Percentiles rank a stretch among this genome's conserved stretches.
Conservation (phyloP, 352 stramenopile species). For the Pythium brachiatum region DNA sequence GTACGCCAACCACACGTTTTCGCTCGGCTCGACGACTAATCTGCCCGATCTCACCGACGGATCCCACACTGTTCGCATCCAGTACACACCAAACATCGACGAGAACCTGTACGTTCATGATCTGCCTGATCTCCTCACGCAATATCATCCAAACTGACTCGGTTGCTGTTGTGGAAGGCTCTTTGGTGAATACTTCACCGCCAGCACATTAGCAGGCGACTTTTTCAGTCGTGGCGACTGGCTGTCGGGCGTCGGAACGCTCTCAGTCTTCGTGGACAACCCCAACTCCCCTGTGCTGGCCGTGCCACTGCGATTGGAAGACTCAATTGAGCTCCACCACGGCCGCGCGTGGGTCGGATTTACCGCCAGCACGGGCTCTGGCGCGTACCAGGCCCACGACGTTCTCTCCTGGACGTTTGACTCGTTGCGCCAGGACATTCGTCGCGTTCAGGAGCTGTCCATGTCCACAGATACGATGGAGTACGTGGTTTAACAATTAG, state of each 20-base stretch:
- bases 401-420: constrained; percentile 83
- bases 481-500: too few relatives aligned
- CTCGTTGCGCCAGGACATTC: constrained; percentile 37
- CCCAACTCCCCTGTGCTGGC: constrained; percentile 72
- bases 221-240: constrained; percentile 71
- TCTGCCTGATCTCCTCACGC: constrained; percentile 4
- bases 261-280: constrained; percentile 89
- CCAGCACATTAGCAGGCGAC: constrained; percentile 49
- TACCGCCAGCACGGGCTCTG: constrained; percentile 81
- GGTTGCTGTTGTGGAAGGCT: constrained; percentile 27
- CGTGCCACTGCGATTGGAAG: constrained; percentile 85
- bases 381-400: constrained; percentile 88
- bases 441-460: constrained; percentile 13
- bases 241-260: constrained; percentile 58
- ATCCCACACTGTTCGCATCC: constrained; percentile 59
- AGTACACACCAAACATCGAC: constrained; percentile 73
- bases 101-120: constrained; percentile 42
- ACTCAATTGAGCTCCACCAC: constrained; percentile 76
- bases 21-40: constrained; percentile 63
- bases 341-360: constrained; percentile 91
- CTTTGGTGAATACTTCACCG: constrained; percentile 57
- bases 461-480: constrained; percentile 4
- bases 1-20: constrained; percentile 74
- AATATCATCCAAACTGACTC: background rate
- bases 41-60: constrained; percentile 83